Evolutionary conservation across 768 basidiomycete species (phyloP), one percentile per base, ranked within the genome.

Genomic region (Auricularia sp.): DNA sequence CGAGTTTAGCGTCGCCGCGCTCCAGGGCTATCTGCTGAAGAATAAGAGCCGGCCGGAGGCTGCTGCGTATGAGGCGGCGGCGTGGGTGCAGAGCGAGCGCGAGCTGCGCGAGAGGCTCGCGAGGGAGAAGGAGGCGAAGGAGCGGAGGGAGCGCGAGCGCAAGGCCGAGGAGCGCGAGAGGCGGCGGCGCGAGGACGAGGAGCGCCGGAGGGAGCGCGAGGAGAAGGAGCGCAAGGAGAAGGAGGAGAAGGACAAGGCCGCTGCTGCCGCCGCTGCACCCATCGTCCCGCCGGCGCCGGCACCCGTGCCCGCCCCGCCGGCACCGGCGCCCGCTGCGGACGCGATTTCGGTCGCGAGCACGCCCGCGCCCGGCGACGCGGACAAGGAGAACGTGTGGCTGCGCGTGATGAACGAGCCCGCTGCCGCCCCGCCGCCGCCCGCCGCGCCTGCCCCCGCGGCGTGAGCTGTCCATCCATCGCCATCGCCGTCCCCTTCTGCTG

Each of bases 11-110:
- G 89, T 94, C 63, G 93, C 93, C 21, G 88, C 91, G 64, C 78
- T 97, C 63, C 93, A 95, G 77, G 93, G 91, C 73, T 93, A 91
- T 75, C 71, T 95, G 65, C 79, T 96, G 65, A 87, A 87, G 75
- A 87, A 92, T 77, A 94, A 95, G 77, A 85, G 87, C 23, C 80
- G 88, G 63, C 91, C 92, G 2, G 87, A 91, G 70, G 78, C 80
- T 1, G 91, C 91, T 33, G 87, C 90, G 2, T 76, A 79, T 23
- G 85, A 82, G 12, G 86, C 85, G 23, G 79, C 78, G 1, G 80
- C 76, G 44, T 95, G 92, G 92, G 90, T 93, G 16, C 74, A 81
- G 61, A 78, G 80, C 62, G 91, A 93, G 77, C 82, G 88, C 67
- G 84, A 85, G 74, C 84, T 92, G 79, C 80, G 81, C 67, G 89